phyloP scores from a whole-genome alignment of 2,329 filamentous ascomycete genomes.

The Claviceps spartinae region DNA sequence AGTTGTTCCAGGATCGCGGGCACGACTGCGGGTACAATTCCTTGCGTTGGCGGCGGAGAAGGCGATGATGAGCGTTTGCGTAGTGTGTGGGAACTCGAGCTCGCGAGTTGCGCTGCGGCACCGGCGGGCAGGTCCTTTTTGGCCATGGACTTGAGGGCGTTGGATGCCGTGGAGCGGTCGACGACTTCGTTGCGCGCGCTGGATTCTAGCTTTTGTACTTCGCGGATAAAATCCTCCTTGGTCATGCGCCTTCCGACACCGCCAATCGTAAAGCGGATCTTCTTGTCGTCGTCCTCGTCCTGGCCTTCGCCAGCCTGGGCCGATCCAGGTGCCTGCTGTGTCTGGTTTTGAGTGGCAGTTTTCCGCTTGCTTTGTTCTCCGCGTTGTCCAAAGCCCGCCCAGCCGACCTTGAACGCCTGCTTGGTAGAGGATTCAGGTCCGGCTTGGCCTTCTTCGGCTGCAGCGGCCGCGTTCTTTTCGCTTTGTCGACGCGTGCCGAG shows the following conservation, averaged over 20 bases:
- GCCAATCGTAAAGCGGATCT: conserved; percentile 64
- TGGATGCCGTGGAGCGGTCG: conserved; percentile 34
- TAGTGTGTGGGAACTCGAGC: no score
- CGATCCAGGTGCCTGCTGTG: conserved; percentile 9
- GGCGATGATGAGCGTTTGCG: background rate
- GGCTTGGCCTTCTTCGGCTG: conserved; percentile 19
- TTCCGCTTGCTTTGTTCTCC: conserved; percentile 26
- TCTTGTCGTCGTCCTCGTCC: conserved; percentile 45
- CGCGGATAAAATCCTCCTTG: conserved; percentile 65
- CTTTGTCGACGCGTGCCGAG: conserved; percentile 31
- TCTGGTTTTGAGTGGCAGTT: conserved; percentile 27
- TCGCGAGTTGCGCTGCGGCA: background rate
- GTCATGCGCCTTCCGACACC: conserved; percentile 62
- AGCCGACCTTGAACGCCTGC: conserved; percentile 31
- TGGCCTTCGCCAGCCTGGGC: background rate
- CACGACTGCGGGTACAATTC: background rate
- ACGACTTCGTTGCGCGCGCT: conserved; percentile 44
- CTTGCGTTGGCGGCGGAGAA: background rate
- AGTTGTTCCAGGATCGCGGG: conserved; percentile 12
- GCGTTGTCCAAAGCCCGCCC: conserved; percentile 30
- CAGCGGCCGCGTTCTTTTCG: conserved; percentile 21
- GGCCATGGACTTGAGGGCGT: conserved; percentile 35
- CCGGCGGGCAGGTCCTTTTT: conserved; percentile 22
- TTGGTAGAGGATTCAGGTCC: conserved; percentile 21
- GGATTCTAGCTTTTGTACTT: conserved; percentile 59